Conservation (phyloP, 177 flowering plant genomes). For the Telopea speciosissima region DNA sequence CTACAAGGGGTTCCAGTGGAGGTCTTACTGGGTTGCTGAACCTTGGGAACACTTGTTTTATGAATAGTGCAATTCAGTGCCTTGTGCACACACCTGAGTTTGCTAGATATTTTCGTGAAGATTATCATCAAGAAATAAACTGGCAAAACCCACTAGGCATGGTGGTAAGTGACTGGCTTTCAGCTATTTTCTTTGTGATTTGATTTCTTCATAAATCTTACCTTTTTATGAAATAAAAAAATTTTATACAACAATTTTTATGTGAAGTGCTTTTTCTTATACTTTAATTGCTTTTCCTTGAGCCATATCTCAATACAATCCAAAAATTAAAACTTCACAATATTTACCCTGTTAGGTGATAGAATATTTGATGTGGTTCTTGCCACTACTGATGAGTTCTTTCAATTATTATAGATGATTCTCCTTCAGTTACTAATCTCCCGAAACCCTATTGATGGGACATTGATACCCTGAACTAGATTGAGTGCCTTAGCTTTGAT, state of each 20-base stretch:
- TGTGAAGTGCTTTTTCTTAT: background rate
- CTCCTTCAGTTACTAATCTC: no score
- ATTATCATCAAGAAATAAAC: conserved; percentile 89
- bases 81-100: conserved; percentile 99
- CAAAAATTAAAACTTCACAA: background rate
- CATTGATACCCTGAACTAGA: no score
- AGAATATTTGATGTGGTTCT: background rate
- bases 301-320: background rate
- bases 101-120: conserved; percentile 85
- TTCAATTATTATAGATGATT: no score
- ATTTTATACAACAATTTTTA: background rate
- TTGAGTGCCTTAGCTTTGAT: no score
- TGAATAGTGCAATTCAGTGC: conserved; percentile 98
- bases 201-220: no score
- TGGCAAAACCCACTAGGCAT: conserved; percentile 92
- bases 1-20: conserved; percentile 68
- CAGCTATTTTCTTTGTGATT: background rate
- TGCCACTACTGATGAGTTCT: background rate
- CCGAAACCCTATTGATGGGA: no score
- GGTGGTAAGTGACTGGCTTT: conserved; percentile 67
- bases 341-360: background rate
- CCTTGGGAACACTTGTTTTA: conserved; percentile 94
- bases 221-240: no score
- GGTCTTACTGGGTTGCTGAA: conserved; percentile 87
- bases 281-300: background rate